phyloP scores from a whole-genome alignment of 768 basidiomycete species.

The Tylopilus sp. region DNA sequence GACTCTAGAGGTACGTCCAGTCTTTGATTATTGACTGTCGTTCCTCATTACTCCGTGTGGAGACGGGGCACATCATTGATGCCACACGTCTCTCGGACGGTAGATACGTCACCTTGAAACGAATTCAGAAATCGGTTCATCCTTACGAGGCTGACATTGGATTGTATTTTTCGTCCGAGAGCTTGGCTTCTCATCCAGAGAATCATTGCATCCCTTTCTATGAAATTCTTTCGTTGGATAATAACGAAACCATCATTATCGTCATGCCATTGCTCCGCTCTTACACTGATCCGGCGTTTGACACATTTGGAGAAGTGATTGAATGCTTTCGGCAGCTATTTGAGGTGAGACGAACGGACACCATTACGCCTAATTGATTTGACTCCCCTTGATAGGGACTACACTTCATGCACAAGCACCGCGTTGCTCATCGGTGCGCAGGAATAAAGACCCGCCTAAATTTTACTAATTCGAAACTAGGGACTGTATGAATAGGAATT shows the following conservation, averaged over 20 bases:
- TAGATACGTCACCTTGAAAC: conserved; percentile 30
- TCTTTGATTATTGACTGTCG: neutral
- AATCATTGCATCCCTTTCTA: conserved; percentile 38
- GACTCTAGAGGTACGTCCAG: neutral
- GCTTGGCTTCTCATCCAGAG: neutral
- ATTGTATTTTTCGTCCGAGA: conserved; percentile 13
- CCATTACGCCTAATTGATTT: fast-evolving
- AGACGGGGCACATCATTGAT: conserved; percentile 28
- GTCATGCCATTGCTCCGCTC: conserved; percentile 38
- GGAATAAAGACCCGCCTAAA: too few relatives aligned
- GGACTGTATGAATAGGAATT: too few relatives aligned
- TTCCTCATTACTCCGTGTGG: neutral
- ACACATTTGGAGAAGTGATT: conserved; percentile 15
- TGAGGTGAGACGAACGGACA: conserved; percentile 17
- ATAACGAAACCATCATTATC: conserved; percentile 11
- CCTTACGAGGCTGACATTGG: conserved; percentile 33
- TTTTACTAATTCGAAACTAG: too few relatives aligned
- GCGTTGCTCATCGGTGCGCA: conserved; percentile 15
- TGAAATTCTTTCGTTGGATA: conserved; percentile 18
- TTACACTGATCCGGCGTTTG: too few relatives aligned
- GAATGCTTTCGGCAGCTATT: conserved; percentile 22
- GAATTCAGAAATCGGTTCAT: conserved; percentile 8
- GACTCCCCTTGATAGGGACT: neutral
- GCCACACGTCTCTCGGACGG: conserved; percentile 29
- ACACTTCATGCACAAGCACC: neutral